Evolutionary conservation across 495 filamentous ascomycete genomes (phyloP), one percentile per base, ranked within the genome.

Genomic region (Corynascus novoguineensis): DNA sequence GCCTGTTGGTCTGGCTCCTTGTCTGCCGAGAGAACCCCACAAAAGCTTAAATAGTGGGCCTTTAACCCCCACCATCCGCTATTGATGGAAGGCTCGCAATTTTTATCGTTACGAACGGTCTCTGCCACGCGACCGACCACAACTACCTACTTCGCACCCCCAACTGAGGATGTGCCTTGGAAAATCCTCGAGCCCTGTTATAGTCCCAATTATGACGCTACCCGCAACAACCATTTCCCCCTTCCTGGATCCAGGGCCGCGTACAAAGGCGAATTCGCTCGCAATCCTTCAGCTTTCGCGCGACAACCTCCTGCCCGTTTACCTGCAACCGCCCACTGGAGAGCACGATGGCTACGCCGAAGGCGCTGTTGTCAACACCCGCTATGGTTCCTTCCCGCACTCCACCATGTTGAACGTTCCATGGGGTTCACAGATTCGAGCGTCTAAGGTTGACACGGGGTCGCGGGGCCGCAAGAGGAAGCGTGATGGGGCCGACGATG

Each of bases 341-440:
- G 74, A 81, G 48, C 76, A 83, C 60, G 80, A 82, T 56, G 88
- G 88, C 59, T 89, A 92, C 61, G 78, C 79, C 24, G 90, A 93
- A 67, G 89, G 88, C 53, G 85, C 86, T 55, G 88, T 96, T 10
- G 82, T 86, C 54, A 97, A 93, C 69, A 99, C 93, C 2, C 86
- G 92, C 10, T 99, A 95, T 64, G 93, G 93, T 24, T 92, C 90
- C 5, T 99, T 95, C 64, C 93, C 93, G 0, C 92, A 97, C 72
- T 86, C 78, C 46, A 96, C 93, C 1, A 76, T 99, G 50, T 72
- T 93, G 65, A 75, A 81, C 15, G 74, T 90, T 45, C 86, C 89
- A 50, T 97, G 92, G 91, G 93, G 93, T 44, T 87, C 87, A 6
- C 93, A 97, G 65, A 85, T 97, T 27, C 79, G 86, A 40, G 92